Evolutionary conservation across 768 basidiomycete species (phyloP).

Genomic region (Phaeolepiota aurea): DNA sequence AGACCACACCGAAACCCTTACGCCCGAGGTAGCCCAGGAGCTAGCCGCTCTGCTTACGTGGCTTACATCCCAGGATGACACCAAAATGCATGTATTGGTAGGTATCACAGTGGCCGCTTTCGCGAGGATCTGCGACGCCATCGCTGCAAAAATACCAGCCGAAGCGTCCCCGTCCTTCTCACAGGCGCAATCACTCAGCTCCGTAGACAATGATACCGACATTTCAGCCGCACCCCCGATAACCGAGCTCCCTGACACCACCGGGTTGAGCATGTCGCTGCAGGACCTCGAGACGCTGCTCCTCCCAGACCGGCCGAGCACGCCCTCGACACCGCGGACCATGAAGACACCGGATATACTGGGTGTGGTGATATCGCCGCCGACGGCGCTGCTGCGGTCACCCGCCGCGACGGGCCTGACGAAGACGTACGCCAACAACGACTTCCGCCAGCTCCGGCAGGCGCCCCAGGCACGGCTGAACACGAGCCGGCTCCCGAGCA

Average conservation of each 20-base stretch:
- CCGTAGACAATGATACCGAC: slow-evolving; percentile 29
- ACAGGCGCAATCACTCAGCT: slow-evolving; percentile 23
- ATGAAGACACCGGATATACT: slow-evolving; percentile 49
- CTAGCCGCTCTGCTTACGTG: slow-evolving; percentile 44
- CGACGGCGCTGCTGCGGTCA: slow-evolving; percentile 59
- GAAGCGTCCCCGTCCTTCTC: too few relatives aligned
- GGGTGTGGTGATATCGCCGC: slow-evolving; percentile 62
- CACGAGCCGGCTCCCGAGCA: slow-evolving; percentile 80
- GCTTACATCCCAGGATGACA: slow-evolving; percentile 36
- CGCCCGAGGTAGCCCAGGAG: slow-evolving; percentile 26
- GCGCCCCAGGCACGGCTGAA: slow-evolving; percentile 65
- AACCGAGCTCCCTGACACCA: slow-evolving; percentile 26
- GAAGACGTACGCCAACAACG: slow-evolving; percentile 75
- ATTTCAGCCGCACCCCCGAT: too few relatives aligned
- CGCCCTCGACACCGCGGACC: slow-evolving; percentile 48
- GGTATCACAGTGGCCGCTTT: slow-evolving; percentile 38
- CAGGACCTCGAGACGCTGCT: slow-evolving; percentile 42
- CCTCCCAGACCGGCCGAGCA: slow-evolving; percentile 21
- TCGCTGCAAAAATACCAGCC: too few relatives aligned
- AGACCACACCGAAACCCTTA: slow-evolving; percentile 17
- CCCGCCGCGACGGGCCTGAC: slow-evolving; percentile 72
- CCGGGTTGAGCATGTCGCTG: slow-evolving; percentile 38
- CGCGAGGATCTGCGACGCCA: slow-evolving; percentile 35
- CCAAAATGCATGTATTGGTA: slow-evolving; percentile 35
- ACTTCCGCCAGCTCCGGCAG: slow-evolving; percentile 72